Conservation (phyloP, 2,329 filamentous ascomycete genomes). For the Botrytis elliptica region DNA sequence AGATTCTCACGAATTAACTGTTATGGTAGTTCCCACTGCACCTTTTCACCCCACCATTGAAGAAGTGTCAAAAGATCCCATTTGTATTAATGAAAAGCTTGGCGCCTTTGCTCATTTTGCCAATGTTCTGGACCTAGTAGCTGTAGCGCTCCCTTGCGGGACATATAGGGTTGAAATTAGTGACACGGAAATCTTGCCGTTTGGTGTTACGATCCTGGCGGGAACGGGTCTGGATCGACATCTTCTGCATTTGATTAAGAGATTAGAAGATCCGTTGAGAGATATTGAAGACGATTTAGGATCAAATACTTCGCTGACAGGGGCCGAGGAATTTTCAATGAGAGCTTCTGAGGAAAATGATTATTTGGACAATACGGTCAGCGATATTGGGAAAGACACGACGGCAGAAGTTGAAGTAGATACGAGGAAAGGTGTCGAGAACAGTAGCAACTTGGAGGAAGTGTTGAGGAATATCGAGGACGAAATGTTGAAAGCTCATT, state of each 20-base stretch:
- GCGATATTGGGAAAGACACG: neutral
- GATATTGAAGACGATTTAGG: slow-evolving; percentile 25
- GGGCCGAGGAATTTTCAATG: neutral
- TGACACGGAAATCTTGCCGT: slow-evolving; percentile 40
- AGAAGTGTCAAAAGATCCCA: slow-evolving; percentile 50
- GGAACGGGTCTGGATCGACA: slow-evolving; percentile 44
- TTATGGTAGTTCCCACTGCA: slow-evolving; percentile 52
- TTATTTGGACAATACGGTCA: neutral
- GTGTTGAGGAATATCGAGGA: neutral
- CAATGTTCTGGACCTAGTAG: slow-evolving; percentile 55
- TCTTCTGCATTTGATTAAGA: slow-evolving; percentile 40
- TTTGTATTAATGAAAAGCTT: slow-evolving; percentile 49
- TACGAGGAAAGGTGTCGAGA: neutral
- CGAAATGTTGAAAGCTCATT: neutral
- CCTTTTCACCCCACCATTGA: slow-evolving; percentile 49
- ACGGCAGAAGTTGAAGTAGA: neutral
- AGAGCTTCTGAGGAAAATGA: neutral
- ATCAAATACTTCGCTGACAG: neutral
- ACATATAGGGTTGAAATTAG: slow-evolving; percentile 29
- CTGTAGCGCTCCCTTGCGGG: slow-evolving; percentile 39
- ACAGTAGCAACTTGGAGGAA: neutral
- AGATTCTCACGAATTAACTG: slow-evolving; percentile 37
- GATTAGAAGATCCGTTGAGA: slow-evolving; percentile 33
- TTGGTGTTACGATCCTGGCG: slow-evolving; percentile 46
- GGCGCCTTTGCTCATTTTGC: slow-evolving; percentile 53